Evolutionary conservation across 2,329 filamentous ascomycete species (phyloP).

Genomic region (Ophiognomonia clavigignenti-juglandacearum): DNA sequence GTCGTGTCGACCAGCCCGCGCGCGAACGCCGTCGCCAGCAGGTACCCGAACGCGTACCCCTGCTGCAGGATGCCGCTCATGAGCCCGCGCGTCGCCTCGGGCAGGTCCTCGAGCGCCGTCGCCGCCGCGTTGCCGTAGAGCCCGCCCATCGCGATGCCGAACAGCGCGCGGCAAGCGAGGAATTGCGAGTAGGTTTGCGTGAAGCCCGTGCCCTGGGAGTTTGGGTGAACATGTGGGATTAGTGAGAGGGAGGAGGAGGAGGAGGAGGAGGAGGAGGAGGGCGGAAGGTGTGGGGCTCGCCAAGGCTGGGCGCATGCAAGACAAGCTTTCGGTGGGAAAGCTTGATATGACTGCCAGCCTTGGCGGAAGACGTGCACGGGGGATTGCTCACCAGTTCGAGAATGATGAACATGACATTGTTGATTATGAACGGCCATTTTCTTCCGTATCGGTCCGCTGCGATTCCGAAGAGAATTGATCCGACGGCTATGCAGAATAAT

Average conservation of each 20-base stretch:
- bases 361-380: not conserved
- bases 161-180: slow-evolving; percentile 68
- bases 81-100: slow-evolving; percentile 62
- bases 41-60: slow-evolving; percentile 65
- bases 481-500: too few species aligned
- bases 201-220: slow-evolving; percentile 61
- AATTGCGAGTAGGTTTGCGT: slow-evolving; percentile 65
- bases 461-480: slow-evolving; percentile 49
- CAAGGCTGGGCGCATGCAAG: too few species aligned
- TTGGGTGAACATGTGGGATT: too few species aligned
- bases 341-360: too few species aligned
- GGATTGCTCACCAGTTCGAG: slow-evolving; percentile 58
- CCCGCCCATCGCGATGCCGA: slow-evolving; percentile 79
- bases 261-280: too few species aligned
- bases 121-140: slow-evolving; percentile 74
- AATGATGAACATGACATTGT: slow-evolving; percentile 67
- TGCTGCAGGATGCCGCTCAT: slow-evolving; percentile 75
- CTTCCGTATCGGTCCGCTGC: slow-evolving; percentile 52
- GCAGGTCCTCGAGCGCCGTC: slow-evolving; percentile 72
- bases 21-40: slow-evolving; percentile 53
- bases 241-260: too few species aligned
- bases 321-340: too few species aligned
- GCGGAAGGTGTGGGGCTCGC: too few species aligned
- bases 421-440: slow-evolving; percentile 71
- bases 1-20: slow-evolving; percentile 71